Base-by-base conservation (phyloP, 2,329 filamentous ascomycete genomes). In the Xylariaceae sp. region DNA sequence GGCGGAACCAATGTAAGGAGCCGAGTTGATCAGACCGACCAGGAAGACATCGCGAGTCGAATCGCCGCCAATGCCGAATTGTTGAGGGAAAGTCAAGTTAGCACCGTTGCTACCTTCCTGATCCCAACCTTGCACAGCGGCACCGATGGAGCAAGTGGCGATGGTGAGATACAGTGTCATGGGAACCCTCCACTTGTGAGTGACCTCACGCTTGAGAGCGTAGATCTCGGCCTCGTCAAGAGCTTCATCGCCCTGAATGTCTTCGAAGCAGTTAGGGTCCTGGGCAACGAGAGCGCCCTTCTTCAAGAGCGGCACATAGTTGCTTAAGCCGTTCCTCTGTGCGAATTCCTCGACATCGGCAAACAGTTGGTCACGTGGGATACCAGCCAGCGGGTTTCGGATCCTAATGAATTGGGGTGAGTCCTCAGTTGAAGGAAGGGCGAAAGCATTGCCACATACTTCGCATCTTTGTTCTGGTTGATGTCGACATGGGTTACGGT, bases 261-360 rank as follows among this genome's bases (percentile, higher is more conserved):
- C 75, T 61, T 89, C 86, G 69, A 77, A 89, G 44, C 79, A 77
- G 7, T 77, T 76, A 0, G 88, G 88, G 64, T 88, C 83, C 70
- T 90, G 88, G 2, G 89, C 89, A 23, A 92, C 82, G n/a, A 92
- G 78, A 2, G 89, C 89, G 17, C 88, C 89, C 66, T 86, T 87
- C 57, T 82, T 78, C 52, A 92, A 77, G 8, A 88, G 69, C 3
- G 77, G 73, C 3, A 82, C 73, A 64, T 87, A 79, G 55, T 87
- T 81, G 1, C 74, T 73, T 35, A 92, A 76, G 30, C 78, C 78
- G 63, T 87, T 81, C 44, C 79, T 73, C 9, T 75, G 74, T 51
- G 85, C 87, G 67, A 88, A 90, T 11, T 77, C 75, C 51, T 84
- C 67, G 45, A 69, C 85, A 63, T 86, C 79, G 47, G 71, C 69